Percentiles rank a stretch among this genome's conserved stretches.
Conservation (phyloP, 331 rosid species). For the Telfairia occidentalis region DNA sequence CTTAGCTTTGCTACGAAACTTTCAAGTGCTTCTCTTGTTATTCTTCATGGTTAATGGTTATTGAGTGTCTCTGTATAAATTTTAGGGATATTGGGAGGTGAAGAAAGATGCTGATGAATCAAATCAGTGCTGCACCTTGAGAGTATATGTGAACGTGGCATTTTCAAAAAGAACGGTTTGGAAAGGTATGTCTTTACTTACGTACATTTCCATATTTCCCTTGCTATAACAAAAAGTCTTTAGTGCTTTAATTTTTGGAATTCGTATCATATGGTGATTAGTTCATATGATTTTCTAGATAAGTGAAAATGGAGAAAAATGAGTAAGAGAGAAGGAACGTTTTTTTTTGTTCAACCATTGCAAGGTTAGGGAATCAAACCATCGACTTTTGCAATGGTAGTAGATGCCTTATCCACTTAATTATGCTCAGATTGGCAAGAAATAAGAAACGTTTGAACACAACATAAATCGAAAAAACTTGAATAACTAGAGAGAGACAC, state of each 20-base stretch:
- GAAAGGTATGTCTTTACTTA: slow-evolving; percentile 44
- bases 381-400: no score
- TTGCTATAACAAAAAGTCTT: not conserved
- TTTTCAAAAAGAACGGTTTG: slow-evolving; percentile 73
- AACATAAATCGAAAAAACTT: not conserved
- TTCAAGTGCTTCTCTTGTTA: not conserved
- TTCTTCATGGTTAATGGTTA: not conserved
- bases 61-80: not conserved
- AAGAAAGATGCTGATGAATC: slow-evolving; percentile 46
- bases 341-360: no score
- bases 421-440: no score
- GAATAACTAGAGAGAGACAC: not conserved
- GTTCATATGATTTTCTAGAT: not conserved
- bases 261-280: not conserved
- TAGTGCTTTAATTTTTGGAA: not conserved
- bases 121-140: slow-evolving; percentile 45
- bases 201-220: not conserved
- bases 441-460: not conserved
- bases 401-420: no score
- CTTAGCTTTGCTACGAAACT: not conserved
- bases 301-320: not conserved
- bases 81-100: slow-evolving; percentile 67
- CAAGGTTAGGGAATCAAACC: no score
- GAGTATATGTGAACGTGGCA: slow-evolving; percentile 64
- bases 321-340: not conserved